phyloP scores from a whole-genome alignment of 176 grass and related monocot species.

The Coix lacrymajobi region DNA sequence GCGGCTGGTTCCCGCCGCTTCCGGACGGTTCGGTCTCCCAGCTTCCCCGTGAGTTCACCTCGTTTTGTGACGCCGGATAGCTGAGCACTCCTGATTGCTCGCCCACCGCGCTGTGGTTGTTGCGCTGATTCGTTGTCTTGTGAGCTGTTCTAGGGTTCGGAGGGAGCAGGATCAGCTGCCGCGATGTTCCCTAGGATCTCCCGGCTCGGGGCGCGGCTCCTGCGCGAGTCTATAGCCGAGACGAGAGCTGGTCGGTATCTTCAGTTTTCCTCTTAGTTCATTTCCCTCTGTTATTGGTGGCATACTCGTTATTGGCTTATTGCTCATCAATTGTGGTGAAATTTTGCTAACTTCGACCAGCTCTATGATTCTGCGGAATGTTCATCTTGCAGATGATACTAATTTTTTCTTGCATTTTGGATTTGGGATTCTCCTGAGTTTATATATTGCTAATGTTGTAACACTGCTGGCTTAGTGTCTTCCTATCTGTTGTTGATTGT shows the following conservation, averaged over 20 bases:
- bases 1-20: background rate
- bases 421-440: background rate
- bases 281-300: background rate
- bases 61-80: background rate
- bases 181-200: slow-evolving; percentile 51
- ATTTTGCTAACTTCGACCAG: background rate
- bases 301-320: background rate
- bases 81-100: background rate
- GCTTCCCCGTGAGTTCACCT: background rate
- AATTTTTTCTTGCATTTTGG: background rate
- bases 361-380: background rate
- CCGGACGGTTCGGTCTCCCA: background rate
- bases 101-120: background rate
- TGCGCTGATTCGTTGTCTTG: slow-evolving; percentile 12
- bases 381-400: background rate
- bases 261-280: background rate
- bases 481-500: background rate
- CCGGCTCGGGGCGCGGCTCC: slow-evolving; percentile 29
- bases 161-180: background rate
- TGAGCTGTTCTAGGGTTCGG: slow-evolving; percentile 39
- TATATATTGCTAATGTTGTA: background rate
- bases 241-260: slow-evolving; percentile 24
- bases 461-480: background rate
- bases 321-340: background rate
- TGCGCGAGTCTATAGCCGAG: slow-evolving; percentile 16